Base-by-base conservation (phyloP, 169 alveolate genomes). In the Cystoisospora suis region DNA sequence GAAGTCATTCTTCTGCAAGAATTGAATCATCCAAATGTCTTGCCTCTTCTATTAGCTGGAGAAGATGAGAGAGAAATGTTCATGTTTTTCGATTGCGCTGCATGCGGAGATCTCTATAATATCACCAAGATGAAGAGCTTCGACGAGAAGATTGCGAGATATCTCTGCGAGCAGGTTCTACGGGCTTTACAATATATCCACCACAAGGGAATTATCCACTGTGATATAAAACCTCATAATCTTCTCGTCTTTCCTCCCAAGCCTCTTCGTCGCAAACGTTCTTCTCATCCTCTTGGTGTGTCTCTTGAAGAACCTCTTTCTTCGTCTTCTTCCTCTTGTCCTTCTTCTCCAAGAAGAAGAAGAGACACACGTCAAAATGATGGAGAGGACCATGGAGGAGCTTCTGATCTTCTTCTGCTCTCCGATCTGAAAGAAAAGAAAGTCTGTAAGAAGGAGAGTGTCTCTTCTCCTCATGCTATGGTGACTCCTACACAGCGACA, bases 141-240 rank as follows among this genome's bases (percentile, higher is more conserved):
- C 40, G 75, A 72, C 53, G 97, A 95, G 93, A 87, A 70, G 44
- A 93, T 91, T 77, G 95, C 93, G 53, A 92, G 93, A 86, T 85
- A 90, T 69, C 90, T 88, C 85, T 94, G 94, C 92, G 81, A 86
- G 38, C 96, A 94, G 90, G 85, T 95, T 32, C 92, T 94, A 80
- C 90, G 80, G 65, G 96, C 97, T 1, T 87, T 95, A 27, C 86
- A 86, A 88, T 95, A 93, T 90, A 91, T 95, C 49, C 97, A 95
- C 86, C 89, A 89, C 75, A 90, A 93, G 40, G 95, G 96, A 88
- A 87, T 95, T 47, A 93, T 94, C 65, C 96, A 94, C 75, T 70
- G 96, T 47, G 97, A 95, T 92, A 90, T 95, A n/a, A 95, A 95
- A 89, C 95, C 95, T 34, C 94, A 95, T 87, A 95, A 95, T 89